Percentiles rank a stretch among this genome's conserved stretches.
Evolutionary conservation across 192 early-diverging fungal species (phyloP).

Genomic region (Coemansia sp.): DNA sequence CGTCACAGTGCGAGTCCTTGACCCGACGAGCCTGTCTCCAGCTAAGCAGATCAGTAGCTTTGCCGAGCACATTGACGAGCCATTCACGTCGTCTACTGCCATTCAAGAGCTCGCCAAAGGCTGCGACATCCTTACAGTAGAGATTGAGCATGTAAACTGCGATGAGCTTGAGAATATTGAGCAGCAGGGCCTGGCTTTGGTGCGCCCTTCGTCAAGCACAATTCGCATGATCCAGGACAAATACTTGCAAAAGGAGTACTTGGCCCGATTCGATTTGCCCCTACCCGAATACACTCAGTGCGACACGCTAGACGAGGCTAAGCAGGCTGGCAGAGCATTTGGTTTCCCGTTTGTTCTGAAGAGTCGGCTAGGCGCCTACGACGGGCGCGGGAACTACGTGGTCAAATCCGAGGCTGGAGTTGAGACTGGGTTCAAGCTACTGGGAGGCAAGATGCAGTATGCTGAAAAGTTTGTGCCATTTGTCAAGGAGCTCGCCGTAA

Average conservation of each 20-base stretch:
- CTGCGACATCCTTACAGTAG: constrained; percentile 88
- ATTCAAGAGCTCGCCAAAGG: constrained; percentile 74
- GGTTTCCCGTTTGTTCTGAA: constrained; percentile 98
- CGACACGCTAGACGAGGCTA: constrained; percentile 51
- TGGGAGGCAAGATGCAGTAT: constrained; percentile 73
- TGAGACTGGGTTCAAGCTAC: constrained; percentile 27
- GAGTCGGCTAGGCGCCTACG: constrained; percentile 90
- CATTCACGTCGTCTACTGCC: constrained; percentile 76
- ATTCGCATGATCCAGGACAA: constrained; percentile 96
- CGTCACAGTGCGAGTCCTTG: constrained; percentile 80
- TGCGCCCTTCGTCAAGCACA: constrained; percentile 82
- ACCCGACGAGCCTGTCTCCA: constrained; percentile 71
- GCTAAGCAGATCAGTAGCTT: constrained; percentile 78
- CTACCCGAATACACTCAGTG: constrained; percentile 59
- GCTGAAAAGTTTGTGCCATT: constrained; percentile 95
- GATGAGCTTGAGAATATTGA: constrained; percentile 59
- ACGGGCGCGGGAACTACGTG: constrained; percentile 92
- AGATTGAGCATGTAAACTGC: constrained; percentile 94
- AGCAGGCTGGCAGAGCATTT: constrained; percentile 60
- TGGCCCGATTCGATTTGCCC: constrained; percentile 65
- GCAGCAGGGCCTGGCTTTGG: constrained; percentile 58
- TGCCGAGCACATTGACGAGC: constrained; percentile 73
- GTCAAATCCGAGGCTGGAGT: constrained; percentile 73
- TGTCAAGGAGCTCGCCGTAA: constrained; percentile 91
- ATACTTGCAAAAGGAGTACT: constrained; percentile 81